Conservation (phyloP, 1,284 basidiomycete genomes). For the Malassezia sympodialis region DNA sequence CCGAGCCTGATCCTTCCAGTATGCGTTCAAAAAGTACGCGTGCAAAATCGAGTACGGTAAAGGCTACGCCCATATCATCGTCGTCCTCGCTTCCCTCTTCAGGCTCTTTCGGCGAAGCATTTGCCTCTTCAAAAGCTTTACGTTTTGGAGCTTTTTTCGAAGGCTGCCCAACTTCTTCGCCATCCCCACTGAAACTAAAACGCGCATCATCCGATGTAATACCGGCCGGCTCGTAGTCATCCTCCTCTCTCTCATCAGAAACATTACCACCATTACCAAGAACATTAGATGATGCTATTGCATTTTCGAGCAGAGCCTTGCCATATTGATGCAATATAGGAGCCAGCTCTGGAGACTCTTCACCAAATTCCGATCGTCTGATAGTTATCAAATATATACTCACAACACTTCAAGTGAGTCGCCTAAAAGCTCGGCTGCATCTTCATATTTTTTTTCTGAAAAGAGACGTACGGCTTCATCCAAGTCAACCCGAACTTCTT, state of each 20-base stretch:
- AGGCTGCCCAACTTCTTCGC: constrained; percentile 16
- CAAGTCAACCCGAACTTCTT: constrained; percentile 12
- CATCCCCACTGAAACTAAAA: constrained; percentile 40
- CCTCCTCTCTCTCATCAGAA: neutral
- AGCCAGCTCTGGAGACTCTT: constrained; percentile 35
- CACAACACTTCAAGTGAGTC: constrained; percentile 32
- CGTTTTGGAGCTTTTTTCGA: neutral
- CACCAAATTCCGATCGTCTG: constrained; percentile 22
- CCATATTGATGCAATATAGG: constrained; percentile 43
- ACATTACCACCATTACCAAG: constrained; percentile 32
- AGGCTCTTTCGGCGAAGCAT: neutral
- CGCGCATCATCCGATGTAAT: constrained; percentile 21
- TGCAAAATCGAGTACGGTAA: constrained; percentile 39
- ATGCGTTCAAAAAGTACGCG: constrained; percentile 37
- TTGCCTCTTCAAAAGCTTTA: neutral
- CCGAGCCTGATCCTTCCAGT: constrained; percentile 11
- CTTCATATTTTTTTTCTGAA: constrained; percentile 34
- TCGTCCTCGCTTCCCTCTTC: constrained; percentile 16
- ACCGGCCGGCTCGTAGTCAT: neutral
- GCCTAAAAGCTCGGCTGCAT: constrained; percentile 29
- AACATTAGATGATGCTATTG: constrained; percentile 38
- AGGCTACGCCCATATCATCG: constrained; percentile 40
- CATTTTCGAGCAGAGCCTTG: constrained; percentile 36
- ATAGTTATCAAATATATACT: constrained; percentile 1
- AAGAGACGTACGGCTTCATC: constrained; percentile 36